Conservation (phyloP, 2,329 filamentous ascomycete genomes). For the Calonectria leucothoes region DNA sequence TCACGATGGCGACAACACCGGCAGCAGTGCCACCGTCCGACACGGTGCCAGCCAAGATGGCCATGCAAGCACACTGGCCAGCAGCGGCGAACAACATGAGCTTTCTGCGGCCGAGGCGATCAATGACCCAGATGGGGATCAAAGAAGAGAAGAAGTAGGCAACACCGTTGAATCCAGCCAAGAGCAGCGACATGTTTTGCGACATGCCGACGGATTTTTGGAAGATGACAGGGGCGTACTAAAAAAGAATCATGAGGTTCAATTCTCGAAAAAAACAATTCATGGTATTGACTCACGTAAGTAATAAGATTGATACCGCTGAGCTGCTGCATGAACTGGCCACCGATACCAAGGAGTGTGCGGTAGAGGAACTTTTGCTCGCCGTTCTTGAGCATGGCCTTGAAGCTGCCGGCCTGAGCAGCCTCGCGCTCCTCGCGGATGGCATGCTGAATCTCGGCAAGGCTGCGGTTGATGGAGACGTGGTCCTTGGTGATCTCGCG, state of each 20-base stretch:
- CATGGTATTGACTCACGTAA: slow-evolving; percentile 32
- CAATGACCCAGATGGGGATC: slow-evolving; percentile 49
- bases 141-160: slow-evolving; percentile 47
- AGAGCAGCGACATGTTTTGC: slow-evolving; percentile 59
- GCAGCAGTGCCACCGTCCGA: slow-evolving; percentile 49
- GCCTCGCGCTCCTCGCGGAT: slow-evolving; percentile 54
- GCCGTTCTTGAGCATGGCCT: slow-evolving; percentile 54
- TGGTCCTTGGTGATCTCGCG: slow-evolving; percentile 40
- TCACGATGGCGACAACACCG: slow-evolving; percentile 56
- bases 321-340: slow-evolving; percentile 58
- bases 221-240: slow-evolving; percentile 56
- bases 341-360: slow-evolving; percentile 54
- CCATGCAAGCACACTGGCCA: slow-evolving; percentile 56
- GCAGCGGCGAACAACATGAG: slow-evolving; percentile 64
- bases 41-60: slow-evolving; percentile 57
- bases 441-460: slow-evolving; percentile 52
- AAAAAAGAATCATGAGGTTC: slow-evolving; percentile 26
- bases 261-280: no score
- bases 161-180: slow-evolving; percentile 64
- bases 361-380: slow-evolving; percentile 54
- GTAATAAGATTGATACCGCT: slow-evolving; percentile 51
- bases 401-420: slow-evolving; percentile 46
- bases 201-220: slow-evolving; percentile 56
- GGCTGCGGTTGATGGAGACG: slow-evolving; percentile 38
- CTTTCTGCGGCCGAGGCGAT: slow-evolving; percentile 64